These are phyloP conservation scores for Pythium phragmitis DNA, from an alignment of 352 stramenopile genomes.

Conservation along the genomic window DNA sequence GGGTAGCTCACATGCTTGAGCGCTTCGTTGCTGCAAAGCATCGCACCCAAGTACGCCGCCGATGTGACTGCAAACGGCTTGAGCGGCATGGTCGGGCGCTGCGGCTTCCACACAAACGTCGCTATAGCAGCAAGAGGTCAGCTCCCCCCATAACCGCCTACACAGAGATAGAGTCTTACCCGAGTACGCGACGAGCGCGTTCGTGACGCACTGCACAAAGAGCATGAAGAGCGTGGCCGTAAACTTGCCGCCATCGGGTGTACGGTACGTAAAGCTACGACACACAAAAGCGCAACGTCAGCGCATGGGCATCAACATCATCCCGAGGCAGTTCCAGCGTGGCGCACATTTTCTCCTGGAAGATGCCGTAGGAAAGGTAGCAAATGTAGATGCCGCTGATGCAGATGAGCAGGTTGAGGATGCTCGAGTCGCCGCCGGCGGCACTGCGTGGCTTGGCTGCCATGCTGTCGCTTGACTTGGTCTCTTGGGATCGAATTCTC, in stretches of 20 bases:
- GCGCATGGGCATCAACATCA: neutral
- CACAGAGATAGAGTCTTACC: slow-evolving; percentile 24
- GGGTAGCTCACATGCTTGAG: slow-evolving; percentile 96
- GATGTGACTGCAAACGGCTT: slow-evolving; percentile 88
- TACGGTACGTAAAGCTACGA: slow-evolving; percentile 85
- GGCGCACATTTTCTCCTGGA: slow-evolving; percentile 92
- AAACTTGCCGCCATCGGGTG: slow-evolving; percentile 83
- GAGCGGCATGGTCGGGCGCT: slow-evolving; percentile 66
- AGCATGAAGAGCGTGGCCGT: slow-evolving; percentile 91
- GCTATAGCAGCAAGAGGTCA: slow-evolving; percentile 26
- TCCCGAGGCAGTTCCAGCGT: neutral
- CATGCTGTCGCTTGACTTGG: slow-evolving; percentile 9
- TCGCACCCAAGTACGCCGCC: slow-evolving; percentile 87
- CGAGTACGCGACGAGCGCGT: slow-evolving; percentile 81
- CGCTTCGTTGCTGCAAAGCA: slow-evolving; percentile 91
- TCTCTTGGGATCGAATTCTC: neutral
- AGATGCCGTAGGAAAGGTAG: slow-evolving; percentile 92
- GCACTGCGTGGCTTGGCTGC: slow-evolving; percentile 15
- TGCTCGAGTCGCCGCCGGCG: slow-evolving; percentile 44
- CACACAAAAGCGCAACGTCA: neutral
- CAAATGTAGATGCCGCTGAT: slow-evolving; percentile 91
- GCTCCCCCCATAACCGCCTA: neutral
- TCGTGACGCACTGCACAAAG: slow-evolving; percentile 91
- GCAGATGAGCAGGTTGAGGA: slow-evolving; percentile 82
- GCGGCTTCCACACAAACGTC: slow-evolving; percentile 82